phyloP scores from a whole-genome alignment of 192 early-diverging fungal species.

The Umbelopsis sp. region DNA sequence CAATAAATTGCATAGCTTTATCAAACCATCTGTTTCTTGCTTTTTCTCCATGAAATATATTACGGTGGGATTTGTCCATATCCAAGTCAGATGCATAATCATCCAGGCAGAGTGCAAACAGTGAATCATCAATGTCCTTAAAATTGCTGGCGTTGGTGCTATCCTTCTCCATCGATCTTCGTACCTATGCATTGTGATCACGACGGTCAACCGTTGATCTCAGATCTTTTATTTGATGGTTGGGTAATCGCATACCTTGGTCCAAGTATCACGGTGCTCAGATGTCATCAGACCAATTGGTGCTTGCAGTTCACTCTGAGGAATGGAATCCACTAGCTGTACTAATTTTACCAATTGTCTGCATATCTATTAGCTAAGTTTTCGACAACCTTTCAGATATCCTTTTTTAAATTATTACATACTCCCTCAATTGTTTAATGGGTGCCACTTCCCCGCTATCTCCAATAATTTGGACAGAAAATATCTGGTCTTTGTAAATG shows the following conservation, averaged over 20 bases:
- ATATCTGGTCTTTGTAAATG: constrained; percentile 83
- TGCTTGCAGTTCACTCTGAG: constrained; percentile 50
- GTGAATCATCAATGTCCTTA: constrained; percentile 69
- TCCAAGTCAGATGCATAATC: constrained; percentile 64
- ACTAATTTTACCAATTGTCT: constrained; percentile 51
- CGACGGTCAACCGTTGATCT: too few species aligned
- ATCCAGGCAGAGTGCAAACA: constrained; percentile 91
- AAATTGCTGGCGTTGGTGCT: constrained; percentile 58
- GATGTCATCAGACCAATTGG: constrained; percentile 83
- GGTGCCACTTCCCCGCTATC: constrained; percentile 67
- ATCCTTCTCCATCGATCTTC: constrained; percentile 47
- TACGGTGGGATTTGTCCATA: constrained; percentile 66
- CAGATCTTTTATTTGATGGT: background rate
- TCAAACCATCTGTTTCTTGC: constrained; percentile 60
- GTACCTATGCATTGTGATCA: constrained; percentile 32
- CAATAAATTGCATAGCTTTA: constrained; percentile 20
- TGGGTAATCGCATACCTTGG: constrained; percentile 46
- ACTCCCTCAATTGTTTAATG: constrained; percentile 46
- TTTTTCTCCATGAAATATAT: constrained; percentile 78
- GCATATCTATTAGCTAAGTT: background rate
- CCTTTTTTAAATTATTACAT: background rate
- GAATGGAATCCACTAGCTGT: constrained; percentile 45
- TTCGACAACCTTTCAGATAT: background rate
- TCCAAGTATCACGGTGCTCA: constrained; percentile 89
- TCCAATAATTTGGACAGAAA: constrained; percentile 76